A percentile compares a stretch with the other conserved stretches of the same genome.
These are phyloP conservation scores for Pulveroboletus sp. DNA, from an alignment of 1,284 basidiomycete genomes.

Conservation along the genomic window DNA sequence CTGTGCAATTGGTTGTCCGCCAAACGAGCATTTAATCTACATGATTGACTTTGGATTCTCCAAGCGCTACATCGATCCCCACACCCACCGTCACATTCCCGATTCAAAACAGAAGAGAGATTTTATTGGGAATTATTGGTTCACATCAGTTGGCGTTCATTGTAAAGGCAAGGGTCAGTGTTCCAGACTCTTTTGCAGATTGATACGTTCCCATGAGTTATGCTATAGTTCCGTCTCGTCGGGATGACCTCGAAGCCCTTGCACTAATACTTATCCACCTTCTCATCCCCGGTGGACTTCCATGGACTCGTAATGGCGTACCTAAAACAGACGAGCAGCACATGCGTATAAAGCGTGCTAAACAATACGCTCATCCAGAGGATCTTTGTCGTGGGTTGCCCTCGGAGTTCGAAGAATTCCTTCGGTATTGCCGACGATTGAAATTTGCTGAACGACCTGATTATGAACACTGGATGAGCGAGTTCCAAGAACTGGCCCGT, in stretches of 20 bases:
- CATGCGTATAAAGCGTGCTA: slow-evolving; percentile 56
- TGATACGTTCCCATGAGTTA: slow-evolving; percentile 19
- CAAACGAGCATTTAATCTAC: slow-evolving; percentile 58
- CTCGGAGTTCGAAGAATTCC: slow-evolving; percentile 67
- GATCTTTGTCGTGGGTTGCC: slow-evolving; percentile 68
- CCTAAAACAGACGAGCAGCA: slow-evolving; percentile 65
- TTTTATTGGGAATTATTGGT: slow-evolving; percentile 81
- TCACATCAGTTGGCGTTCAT: slow-evolving; percentile 68
- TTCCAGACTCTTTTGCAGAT: slow-evolving; percentile 12
- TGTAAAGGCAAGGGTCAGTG: slow-evolving; percentile 64
- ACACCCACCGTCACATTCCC: slow-evolving; percentile 60
- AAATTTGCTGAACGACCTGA: slow-evolving; percentile 64
- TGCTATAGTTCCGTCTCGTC: slow-evolving; percentile 59
- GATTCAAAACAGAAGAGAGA: slow-evolving; percentile 63
- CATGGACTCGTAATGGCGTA: slow-evolving; percentile 73
- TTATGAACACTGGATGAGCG: slow-evolving; percentile 57
- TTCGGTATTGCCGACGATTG: slow-evolving; percentile 63
- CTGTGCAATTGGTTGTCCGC: slow-evolving; percentile 56
- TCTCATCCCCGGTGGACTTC: slow-evolving; percentile 66
- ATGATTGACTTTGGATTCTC: slow-evolving; percentile 85
- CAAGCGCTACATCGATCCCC: slow-evolving; percentile 65
- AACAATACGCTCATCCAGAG: slow-evolving; percentile 54
- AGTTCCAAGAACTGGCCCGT: slow-evolving; percentile 56
- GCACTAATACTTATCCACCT: slow-evolving; percentile 77
- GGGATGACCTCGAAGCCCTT: slow-evolving; percentile 72